These are phyloP conservation scores for Chrysanthemum lavandulifolium DNA, from an alignment of 129 eudicot species.

Conservation along the genomic window DNA sequence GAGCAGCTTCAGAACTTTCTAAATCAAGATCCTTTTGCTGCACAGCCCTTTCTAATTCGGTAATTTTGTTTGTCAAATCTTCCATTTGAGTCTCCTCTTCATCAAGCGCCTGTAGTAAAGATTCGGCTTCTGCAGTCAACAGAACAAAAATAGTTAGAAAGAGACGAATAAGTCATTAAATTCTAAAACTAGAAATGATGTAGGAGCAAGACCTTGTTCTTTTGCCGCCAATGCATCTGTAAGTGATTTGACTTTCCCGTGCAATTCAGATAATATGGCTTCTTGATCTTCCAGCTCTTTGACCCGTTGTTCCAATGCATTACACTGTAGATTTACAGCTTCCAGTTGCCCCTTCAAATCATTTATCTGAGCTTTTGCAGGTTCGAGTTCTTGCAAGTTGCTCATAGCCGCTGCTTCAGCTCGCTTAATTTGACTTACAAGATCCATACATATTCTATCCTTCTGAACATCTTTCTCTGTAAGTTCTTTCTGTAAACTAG, in stretches of 20 bases:
- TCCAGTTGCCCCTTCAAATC: conserved; percentile 40
- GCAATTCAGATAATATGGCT: conserved; percentile 37
- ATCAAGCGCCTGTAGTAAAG: conserved; percentile 86
- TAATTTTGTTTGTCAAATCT: conserved; percentile 48
- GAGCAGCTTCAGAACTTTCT: conserved; percentile 71
- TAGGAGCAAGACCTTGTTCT: conserved; percentile 62
- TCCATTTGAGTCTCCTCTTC: conserved; percentile 94
- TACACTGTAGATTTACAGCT: conserved; percentile 17
- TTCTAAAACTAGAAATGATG: neutral
- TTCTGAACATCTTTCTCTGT: conserved; percentile 83
- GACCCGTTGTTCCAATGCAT: conserved; percentile 47
- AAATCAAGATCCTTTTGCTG: conserved; percentile 57
- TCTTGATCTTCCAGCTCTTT: conserved; percentile 59
- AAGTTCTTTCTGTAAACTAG: conserved; percentile 73
- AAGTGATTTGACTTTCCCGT: conserved; percentile 55
- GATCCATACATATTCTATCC: conserved; percentile 72
- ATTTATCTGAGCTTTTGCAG: conserved; percentile 41
- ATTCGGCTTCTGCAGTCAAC: conserved; percentile 61
- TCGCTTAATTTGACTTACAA: conserved; percentile 78
- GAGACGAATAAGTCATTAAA: neutral
- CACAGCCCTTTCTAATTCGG: conserved; percentile 50
- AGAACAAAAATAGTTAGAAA: conserved; percentile 6
- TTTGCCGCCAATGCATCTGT: conserved; percentile 60
- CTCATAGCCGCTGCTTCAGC: conserved; percentile 70
- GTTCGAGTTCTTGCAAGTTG: conserved; percentile 63